Conservation (phyloP, 257 asterid species). For the Linderniella brevidens region DNA sequence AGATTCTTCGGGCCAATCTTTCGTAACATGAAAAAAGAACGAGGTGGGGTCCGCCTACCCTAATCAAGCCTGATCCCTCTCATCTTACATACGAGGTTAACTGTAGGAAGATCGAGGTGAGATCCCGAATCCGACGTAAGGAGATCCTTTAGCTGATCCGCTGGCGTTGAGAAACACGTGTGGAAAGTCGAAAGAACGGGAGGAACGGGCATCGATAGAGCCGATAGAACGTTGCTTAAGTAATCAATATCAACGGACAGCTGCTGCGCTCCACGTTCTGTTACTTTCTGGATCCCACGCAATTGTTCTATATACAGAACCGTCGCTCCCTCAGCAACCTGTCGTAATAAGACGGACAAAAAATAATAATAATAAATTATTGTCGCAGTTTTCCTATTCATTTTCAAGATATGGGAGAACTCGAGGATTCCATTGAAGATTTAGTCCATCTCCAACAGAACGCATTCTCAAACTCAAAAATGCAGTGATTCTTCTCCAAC, state of each 20-base stretch:
- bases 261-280: constrained; percentile 93
- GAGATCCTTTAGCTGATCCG: constrained; percentile 67
- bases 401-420: too few relatives aligned
- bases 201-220: constrained; percentile 83
- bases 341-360: not conserved
- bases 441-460: too few relatives aligned
- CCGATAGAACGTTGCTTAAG: constrained; percentile 84
- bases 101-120: constrained; percentile 74
- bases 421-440: too few relatives aligned
- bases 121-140: constrained; percentile 48
- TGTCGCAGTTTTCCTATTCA: too few relatives aligned
- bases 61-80: constrained; percentile 55
- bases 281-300: constrained; percentile 75
- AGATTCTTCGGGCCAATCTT: too few relatives aligned
- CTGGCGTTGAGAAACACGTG: constrained; percentile 63
- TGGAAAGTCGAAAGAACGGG: constrained; percentile 71
- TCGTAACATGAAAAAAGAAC: too few relatives aligned
- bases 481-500: too few relatives aligned
- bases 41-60: too few relatives aligned
- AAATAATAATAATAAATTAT: too few relatives aligned
- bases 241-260: constrained; percentile 85
- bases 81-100: constrained; percentile 87
- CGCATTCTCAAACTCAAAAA: too few relatives aligned
- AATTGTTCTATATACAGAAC: constrained; percentile 77
- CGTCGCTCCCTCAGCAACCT: constrained; percentile 96